phyloP scores from a whole-genome alignment of 768 basidiomycete species.

The Kwoniella shandongensis region DNA sequence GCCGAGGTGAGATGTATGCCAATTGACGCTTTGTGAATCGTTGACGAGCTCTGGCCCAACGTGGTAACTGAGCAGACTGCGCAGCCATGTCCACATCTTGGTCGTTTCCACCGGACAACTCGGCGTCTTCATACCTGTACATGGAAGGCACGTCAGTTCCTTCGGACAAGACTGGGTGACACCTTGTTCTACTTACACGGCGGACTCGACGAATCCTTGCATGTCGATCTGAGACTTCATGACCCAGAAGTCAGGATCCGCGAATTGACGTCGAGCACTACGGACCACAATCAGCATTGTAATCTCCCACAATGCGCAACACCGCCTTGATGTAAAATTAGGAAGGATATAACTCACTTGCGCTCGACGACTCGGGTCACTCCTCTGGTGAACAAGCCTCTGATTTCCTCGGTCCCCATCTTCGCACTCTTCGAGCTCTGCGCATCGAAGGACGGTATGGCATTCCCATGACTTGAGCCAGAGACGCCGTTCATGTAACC shows the following conservation, averaged over 20 bases:
- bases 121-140: conserved; percentile 27
- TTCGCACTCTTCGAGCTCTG: conserved; percentile 2
- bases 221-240: conserved; percentile 63
- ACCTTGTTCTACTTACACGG: conserved; percentile 39
- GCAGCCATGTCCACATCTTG: conserved; percentile 14
- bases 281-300: conserved; percentile 6
- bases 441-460: not conserved
- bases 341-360: conserved; percentile 65
- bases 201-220: conserved; percentile 78
- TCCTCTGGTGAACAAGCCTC: conserved; percentile 74
- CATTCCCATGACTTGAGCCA: not conserved
- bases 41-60: conserved; percentile 43
- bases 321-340: not conserved
- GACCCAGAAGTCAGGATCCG: conserved; percentile 81
- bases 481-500: conserved; percentile 68
- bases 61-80: conserved; percentile 20
- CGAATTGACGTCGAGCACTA: conserved; percentile 82
- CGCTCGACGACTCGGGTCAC: conserved; percentile 78
- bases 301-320: too few species aligned
- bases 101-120: conserved; percentile 28
- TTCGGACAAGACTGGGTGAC: not conserved
- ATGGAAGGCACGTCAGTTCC: not conserved
- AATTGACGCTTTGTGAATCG: conserved; percentile 67
- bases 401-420: conserved; percentile 64
- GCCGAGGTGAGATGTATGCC: conserved; percentile 73